phyloP scores from a whole-genome alignment of 257 asterid genomes.

The Solanum chiquidenum region DNA sequence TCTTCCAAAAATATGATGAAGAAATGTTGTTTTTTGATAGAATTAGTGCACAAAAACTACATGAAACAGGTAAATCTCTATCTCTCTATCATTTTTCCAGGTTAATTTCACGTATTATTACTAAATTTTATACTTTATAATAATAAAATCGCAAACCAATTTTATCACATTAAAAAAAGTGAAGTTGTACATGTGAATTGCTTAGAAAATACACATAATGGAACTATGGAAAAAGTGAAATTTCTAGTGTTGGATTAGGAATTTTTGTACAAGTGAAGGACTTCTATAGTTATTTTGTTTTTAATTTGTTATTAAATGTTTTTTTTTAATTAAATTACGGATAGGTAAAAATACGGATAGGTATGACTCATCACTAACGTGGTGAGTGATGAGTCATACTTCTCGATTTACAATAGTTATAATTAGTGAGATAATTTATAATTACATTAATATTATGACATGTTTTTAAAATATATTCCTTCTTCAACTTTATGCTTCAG shows the following conservation, averaged over 20 bases:
- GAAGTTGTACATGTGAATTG: not conserved
- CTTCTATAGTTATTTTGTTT: not conserved
- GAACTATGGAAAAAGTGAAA: too few relatives aligned
- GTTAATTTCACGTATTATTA: not conserved
- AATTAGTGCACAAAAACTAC: slow-evolving; percentile 73
- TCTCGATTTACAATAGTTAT: not conserved
- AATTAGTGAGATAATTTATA: not conserved
- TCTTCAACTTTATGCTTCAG: not conserved
- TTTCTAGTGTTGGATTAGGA: not conserved
- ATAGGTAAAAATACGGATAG: not conserved
- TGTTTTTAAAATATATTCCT: not conserved
- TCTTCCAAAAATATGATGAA: slow-evolving; percentile 87
- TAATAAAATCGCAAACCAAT: not conserved
- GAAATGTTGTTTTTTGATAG: slow-evolving; percentile 82
- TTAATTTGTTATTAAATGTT: not conserved
- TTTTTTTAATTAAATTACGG: not conserved
- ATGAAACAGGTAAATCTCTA: slow-evolving; percentile 52
- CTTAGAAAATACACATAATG: not conserved
- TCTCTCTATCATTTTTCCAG: not conserved
- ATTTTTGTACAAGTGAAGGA: not conserved
- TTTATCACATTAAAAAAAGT: not conserved
- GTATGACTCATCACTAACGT: not conserved
- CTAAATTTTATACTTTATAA: not conserved
- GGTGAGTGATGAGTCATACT: not conserved
- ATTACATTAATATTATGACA: not conserved